Percentiles rank a stretch among this genome's conserved stretches.
Conservation (phyloP, 2,329 filamentous ascomycete species). For the Fusarium heterosporum region DNA sequence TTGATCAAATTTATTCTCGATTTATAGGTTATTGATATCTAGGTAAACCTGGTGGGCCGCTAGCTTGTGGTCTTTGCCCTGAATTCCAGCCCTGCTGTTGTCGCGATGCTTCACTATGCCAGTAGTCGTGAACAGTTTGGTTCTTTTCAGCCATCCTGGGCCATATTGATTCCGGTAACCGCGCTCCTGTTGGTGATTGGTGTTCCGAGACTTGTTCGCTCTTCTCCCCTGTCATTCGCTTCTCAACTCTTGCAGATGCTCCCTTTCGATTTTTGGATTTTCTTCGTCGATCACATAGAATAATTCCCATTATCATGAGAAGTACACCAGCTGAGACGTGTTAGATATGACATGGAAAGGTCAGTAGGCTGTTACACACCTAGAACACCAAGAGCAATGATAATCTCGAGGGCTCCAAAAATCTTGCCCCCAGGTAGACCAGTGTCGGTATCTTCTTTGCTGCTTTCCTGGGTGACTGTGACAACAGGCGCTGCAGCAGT, state of each 20-base stretch:
- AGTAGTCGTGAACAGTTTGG: constrained; percentile 35
- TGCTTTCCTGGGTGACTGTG: constrained; percentile 26
- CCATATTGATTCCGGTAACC: constrained; percentile 25
- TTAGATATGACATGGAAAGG: neutral
- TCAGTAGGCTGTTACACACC: neutral
- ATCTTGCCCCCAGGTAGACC: constrained; percentile 11
- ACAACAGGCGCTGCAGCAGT: constrained; percentile 5
- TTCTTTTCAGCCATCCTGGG: constrained; percentile 29
- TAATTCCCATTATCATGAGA: constrained; percentile 27
- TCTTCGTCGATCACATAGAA: constrained; percentile 32
- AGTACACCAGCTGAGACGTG: constrained; percentile 5
- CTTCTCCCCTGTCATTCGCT: constrained; percentile 16
- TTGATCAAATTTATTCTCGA: neutral
- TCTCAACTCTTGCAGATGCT: neutral
- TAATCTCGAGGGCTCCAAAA: constrained; percentile 33
- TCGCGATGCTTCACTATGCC: constrained; percentile 23
- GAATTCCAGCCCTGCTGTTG: constrained; percentile 19
- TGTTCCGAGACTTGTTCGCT: neutral
- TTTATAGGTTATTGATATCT: constrained; percentile 27
- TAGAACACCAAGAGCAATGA: constrained; percentile 38
- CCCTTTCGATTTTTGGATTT: constrained; percentile 32
- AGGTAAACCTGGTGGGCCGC: constrained; percentile 7
- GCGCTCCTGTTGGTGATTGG: neutral
- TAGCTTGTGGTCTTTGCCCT: constrained; percentile 12
- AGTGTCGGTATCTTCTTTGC: neutral